A percentile compares a stretch with the other conserved stretches of the same genome.
Conservation (phyloP, 106 monocot genomes). For the Apostasia shenzhenica region DNA sequence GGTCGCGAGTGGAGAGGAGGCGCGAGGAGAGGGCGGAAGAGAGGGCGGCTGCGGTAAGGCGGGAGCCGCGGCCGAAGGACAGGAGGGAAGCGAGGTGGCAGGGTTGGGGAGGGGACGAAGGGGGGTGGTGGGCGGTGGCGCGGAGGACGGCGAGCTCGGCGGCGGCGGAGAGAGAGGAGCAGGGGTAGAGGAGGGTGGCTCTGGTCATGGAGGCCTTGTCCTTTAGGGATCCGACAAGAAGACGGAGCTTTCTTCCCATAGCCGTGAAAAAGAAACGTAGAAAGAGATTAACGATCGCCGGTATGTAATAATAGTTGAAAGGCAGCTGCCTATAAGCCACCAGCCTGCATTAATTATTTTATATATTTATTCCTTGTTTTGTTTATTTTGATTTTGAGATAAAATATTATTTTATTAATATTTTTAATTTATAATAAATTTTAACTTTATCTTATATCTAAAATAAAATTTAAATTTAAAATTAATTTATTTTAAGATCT, state of each 20-base stretch:
- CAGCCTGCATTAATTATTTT: too few species aligned
- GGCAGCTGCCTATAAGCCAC: too few species aligned
- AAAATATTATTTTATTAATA: too few species aligned
- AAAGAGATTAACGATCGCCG: too few species aligned
- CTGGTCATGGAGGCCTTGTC: slow-evolving; percentile 20
- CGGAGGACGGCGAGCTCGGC: slow-evolving; percentile 36
- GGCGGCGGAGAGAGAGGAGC: slow-evolving; percentile 5
- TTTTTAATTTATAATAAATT: too few species aligned
- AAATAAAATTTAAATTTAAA: too few species aligned
- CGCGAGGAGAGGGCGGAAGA: slow-evolving; percentile 24
- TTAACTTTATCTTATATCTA: too few species aligned
- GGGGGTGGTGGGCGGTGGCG: slow-evolving; percentile 43
- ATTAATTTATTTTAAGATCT: too few species aligned
- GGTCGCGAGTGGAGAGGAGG: slow-evolving; percentile 26
- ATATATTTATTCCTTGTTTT: too few species aligned
- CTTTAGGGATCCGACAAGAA: slow-evolving; percentile 21
- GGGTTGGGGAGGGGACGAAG: slow-evolving; percentile 25
- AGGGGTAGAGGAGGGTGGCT: slow-evolving; percentile 2
- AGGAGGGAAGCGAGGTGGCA: slow-evolving; percentile 33
- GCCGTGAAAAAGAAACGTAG: too few species aligned
- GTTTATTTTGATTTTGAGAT: too few species aligned
- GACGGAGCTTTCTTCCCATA: slow-evolving; percentile 35
- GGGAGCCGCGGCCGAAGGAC: slow-evolving; percentile 46
- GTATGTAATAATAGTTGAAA: too few species aligned
- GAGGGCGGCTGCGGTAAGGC: slow-evolving; percentile 29